Base-by-base conservation (phyloP, 2,329 filamentous ascomycete genomes). In the Trichoderma sp. region DNA sequence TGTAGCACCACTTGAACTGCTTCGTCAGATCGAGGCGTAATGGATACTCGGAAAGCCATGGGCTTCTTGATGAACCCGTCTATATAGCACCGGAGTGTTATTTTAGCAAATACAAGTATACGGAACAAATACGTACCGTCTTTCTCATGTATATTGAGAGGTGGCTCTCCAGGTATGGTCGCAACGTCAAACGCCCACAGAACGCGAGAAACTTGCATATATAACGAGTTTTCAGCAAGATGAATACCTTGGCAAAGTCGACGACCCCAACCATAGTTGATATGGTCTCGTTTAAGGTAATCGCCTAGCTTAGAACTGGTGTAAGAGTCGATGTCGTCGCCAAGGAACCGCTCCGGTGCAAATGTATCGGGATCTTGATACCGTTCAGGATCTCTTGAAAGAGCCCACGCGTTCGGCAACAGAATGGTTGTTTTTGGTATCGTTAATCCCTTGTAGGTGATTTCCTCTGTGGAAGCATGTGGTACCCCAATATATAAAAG, bases 241-340 rank as follows among this genome's bases (percentile, higher is more conserved):
- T 90, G 87, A 38, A 89, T 88, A 0, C 90, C 91, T 6, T 87
- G 89, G 80, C 90, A 92, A 60, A 91, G 85, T 29, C 90, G 84
- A 9, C 89, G 84, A 1, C 90, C 90, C 12, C 86, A 87, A 21
- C 90, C 89, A 73, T 90, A 91, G 0, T 84, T 85, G 79, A 89
- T 90, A 8, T 88, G 85, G 67, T 90, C 89, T 9, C 88, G 84
- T 78, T 89, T 84, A 1, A 81, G 80, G 0, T 81, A 81, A 72
- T 87, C 85, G 0, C 83, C 75, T 21, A 75, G 68, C 7, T 63
- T 76, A 11, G 75, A 74, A 3, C 69, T 66, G 86, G 84, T 83
- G 9, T 79, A 82, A 69, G 76, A 79, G 9, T 78, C 81, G 31
- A 79, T 79, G 56, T 74, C 71, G 69, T 82, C 80, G 74, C 79